Evolutionary conservation across 345 rosid species (phyloP), one percentile per base, ranked within the genome.

Genomic region (Corchorus olitorius): DNA sequence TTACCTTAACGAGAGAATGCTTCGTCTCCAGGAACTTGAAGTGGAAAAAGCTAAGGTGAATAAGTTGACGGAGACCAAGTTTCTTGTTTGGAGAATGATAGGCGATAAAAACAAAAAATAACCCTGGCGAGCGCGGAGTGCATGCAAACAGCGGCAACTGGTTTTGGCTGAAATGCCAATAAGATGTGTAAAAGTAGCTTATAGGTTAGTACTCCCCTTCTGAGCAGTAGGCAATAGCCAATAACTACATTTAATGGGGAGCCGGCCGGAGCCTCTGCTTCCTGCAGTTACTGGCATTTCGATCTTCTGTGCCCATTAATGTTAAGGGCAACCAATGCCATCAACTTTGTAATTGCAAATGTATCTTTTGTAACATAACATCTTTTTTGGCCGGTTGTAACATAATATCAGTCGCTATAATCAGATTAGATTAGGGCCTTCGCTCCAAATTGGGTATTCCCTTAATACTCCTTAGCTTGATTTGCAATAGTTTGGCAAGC

Each of bases 11-110:
- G 55, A 52, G 55, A 75, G n/a, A 33, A 13, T 48, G 8, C 15
- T 60, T 79, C 22, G 13, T 75, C 53, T 64, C 12, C 82, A 86
- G 89, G 89, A 54, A 67, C 75, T 43, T 83, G 77, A 86, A 77
- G 64, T 49, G 11, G 45, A 41, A 49, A 46, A 49, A 46, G 59
- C 54, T 5, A 50, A 73, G 55, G 39, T 27, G 27, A 27, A 27
- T 27, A 0, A 27, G 27, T 27, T 27, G 11, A 43, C 34, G 62
- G 65, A 17, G 48, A 13, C 16, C 58, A 49, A 39, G 39, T n/a
- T 39, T 64, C 19, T 37, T 48, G 27, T 39, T 58, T 7, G 14
- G 41, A 13, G 45, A 70, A 66, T 64, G 45, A 54, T 19, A 8
- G 41, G 65, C n/a, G 0, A 49, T 33, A 58, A 61, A 77, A 59